Conservation (phyloP, 768 basidiomycete genomes). For the Tricholoma saponaceum region DNA sequence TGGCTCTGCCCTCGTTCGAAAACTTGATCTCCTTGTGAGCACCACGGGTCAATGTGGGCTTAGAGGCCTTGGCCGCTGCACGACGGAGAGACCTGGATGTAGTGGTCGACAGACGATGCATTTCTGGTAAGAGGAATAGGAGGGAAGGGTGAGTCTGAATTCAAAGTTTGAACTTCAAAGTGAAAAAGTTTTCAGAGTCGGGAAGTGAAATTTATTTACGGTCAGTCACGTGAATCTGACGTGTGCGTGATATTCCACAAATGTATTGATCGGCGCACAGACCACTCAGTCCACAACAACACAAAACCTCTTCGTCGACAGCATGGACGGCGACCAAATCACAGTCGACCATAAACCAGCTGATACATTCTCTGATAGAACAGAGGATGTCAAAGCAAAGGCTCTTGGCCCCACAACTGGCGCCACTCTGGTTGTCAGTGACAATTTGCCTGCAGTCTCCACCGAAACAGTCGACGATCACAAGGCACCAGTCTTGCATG, state of each 20-base stretch:
- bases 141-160: neutral
- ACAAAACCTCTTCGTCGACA: too few species aligned
- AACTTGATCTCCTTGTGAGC: conserved; percentile 97
- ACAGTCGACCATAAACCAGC: conserved; percentile 7
- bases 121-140: conserved; percentile 23
- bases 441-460: neutral
- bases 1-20: conserved; percentile 90
- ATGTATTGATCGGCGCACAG: conserved; percentile 7
- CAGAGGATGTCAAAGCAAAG: neutral
- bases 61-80: conserved; percentile 53
- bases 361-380: neutral
- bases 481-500: neutral
- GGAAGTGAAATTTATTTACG: neutral
- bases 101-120: conserved; percentile 70
- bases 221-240: conserved; percentile 1
- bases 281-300: neutral
- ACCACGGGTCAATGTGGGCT: conserved; percentile 56
- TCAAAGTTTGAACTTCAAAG: neutral
- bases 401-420: neutral
- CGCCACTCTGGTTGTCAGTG: neutral
- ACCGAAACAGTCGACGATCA: neutral
- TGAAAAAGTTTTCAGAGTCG: neutral
- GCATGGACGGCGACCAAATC: conserved; percentile 18
- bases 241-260: conserved; percentile 7
- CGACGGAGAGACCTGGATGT: conserved; percentile 69